Conservation (phyloP, 176 grass and related monocot genomes). For the Raddia guianensis region DNA sequence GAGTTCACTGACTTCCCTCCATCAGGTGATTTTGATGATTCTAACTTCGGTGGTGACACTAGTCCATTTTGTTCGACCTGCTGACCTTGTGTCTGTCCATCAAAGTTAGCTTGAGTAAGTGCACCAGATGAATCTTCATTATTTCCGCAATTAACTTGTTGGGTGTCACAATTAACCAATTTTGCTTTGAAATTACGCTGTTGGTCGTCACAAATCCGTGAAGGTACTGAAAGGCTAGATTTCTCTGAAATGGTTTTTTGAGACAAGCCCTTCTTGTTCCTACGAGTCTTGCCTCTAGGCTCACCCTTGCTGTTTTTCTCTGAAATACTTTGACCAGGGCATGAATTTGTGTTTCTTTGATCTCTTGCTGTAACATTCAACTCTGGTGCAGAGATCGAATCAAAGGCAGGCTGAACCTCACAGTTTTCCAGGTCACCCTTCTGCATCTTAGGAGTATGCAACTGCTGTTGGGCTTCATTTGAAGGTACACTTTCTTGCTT, state of each 20-base stretch:
- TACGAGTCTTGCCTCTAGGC: slow-evolving; percentile 38
- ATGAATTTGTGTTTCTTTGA: slow-evolving; percentile 29
- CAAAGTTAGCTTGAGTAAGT: slow-evolving; percentile 41
- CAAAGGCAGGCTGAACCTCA: slow-evolving; percentile 23
- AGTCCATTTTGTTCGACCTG: slow-evolving; percentile 42
- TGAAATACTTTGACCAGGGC: slow-evolving; percentile 45
- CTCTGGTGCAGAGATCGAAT: slow-evolving; percentile 35
- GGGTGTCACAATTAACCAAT: neutral
- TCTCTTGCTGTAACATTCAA: slow-evolving; percentile 43
- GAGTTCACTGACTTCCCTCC: slow-evolving; percentile 49
- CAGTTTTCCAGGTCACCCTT: slow-evolving; percentile 37
- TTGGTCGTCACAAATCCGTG: slow-evolving; percentile 41
- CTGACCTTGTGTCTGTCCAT: slow-evolving; percentile 34
- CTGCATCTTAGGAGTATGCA: slow-evolving; percentile 33
- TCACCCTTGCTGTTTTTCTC: slow-evolving; percentile 53
- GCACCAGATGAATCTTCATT: slow-evolving; percentile 50
- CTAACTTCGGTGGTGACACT: slow-evolving; percentile 42
- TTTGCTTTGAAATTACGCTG: slow-evolving; percentile 35
- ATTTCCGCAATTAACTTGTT: slow-evolving; percentile 36
- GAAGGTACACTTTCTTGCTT: slow-evolving; percentile 41
- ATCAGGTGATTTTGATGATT: slow-evolving; percentile 57
- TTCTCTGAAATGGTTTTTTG: slow-evolving; percentile 54
- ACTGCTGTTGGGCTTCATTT: slow-evolving; percentile 38
- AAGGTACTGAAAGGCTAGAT: slow-evolving; percentile 49
- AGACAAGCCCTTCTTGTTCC: slow-evolving; percentile 55